Percentiles rank a stretch among this genome's conserved stretches.
Conservation (phyloP, 345 rosid genomes). For the Corymbia maculata region DNA sequence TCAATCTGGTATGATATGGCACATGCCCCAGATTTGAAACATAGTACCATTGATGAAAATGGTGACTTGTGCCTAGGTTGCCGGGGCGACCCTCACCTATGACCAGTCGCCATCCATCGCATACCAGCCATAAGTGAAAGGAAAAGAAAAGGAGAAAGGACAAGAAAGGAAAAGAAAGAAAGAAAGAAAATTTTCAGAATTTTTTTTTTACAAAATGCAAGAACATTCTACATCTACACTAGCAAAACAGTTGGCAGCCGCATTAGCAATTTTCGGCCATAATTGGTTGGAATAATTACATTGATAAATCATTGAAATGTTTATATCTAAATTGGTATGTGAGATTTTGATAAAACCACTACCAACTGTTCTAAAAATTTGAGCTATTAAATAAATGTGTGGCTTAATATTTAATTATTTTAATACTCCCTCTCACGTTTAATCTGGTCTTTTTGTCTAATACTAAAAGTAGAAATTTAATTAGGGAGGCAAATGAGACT, state of each 20-base stretch:
- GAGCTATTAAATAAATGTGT: no score
- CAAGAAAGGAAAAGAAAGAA: not conserved
- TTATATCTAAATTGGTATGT: not conserved
- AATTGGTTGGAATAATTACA: rapidly evolving
- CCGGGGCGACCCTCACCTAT: not conserved
- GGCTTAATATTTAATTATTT: no score
- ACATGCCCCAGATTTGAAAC: not conserved
- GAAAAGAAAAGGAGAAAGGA: not conserved
- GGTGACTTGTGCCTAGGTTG: rapidly evolving
- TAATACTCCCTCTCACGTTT: no score
- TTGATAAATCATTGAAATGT: not conserved
- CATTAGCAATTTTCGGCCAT: rapidly evolving
- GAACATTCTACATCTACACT: not conserved
- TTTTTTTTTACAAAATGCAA: not conserved
- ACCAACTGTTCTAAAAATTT: no score
- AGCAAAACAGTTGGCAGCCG: not conserved
- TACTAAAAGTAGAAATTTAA: no score
- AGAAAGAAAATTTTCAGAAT: not conserved
- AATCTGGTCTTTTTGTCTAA: no score
- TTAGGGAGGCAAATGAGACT: no score
- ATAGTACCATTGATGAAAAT: not conserved
- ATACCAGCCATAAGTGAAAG: not conserved
- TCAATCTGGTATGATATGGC: not conserved
- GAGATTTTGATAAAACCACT: no score
- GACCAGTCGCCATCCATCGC: not conserved